A percentile compares a stretch with the other conserved stretches of the same genome.
phyloP scores from a whole-genome alignment of 2,329 filamentous ascomycete genomes.

The Fusarium mangiferae region DNA sequence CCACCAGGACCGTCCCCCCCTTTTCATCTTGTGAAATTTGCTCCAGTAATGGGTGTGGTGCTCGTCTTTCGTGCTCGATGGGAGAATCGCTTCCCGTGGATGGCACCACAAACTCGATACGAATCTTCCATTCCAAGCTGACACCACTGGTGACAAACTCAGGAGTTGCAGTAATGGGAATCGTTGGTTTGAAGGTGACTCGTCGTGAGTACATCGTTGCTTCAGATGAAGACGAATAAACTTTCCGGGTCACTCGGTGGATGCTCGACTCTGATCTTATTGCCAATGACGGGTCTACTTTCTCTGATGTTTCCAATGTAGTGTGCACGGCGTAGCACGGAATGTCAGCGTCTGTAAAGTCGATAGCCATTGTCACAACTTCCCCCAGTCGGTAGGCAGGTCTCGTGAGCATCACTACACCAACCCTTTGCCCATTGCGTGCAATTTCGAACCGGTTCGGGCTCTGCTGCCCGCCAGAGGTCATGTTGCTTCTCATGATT shows the following conservation, averaged over 20 bases:
- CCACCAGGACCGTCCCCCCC: constrained; percentile 77
- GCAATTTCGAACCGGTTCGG: constrained; percentile 97
- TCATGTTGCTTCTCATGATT: constrained; percentile 83
- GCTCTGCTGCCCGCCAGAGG: constrained; percentile 75
- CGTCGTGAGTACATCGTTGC: constrained; percentile 84
- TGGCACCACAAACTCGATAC: constrained; percentile 92
- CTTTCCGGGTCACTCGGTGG: constrained; percentile 83
- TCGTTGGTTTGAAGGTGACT: constrained; percentile 82
- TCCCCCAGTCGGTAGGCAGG: constrained; percentile 92
- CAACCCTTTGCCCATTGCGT: constrained; percentile 89
- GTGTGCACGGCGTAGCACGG: constrained; percentile 88
- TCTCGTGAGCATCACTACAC: constrained; percentile 87
- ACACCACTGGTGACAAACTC: constrained; percentile 93
- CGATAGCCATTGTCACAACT: constrained; percentile 82
- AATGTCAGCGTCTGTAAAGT: constrained; percentile 81
- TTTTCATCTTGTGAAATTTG: constrained; percentile 82
- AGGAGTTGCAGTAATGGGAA: constrained; percentile 85
- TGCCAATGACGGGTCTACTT: constrained; percentile 81
- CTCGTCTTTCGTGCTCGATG: constrained; percentile 32
- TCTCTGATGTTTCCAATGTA: constrained; percentile 87
- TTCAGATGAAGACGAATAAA: constrained; percentile 82
- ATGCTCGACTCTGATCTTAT: constrained; percentile 88
- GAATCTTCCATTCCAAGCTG: constrained; percentile 85
- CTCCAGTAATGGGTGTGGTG: constrained; percentile 71
- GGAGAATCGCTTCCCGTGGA: constrained; percentile 52